These are phyloP conservation scores for Kalaharituber pfeilii DNA, from an alignment of 2,329 filamentous ascomycete genomes.

Conservation along the genomic window DNA sequence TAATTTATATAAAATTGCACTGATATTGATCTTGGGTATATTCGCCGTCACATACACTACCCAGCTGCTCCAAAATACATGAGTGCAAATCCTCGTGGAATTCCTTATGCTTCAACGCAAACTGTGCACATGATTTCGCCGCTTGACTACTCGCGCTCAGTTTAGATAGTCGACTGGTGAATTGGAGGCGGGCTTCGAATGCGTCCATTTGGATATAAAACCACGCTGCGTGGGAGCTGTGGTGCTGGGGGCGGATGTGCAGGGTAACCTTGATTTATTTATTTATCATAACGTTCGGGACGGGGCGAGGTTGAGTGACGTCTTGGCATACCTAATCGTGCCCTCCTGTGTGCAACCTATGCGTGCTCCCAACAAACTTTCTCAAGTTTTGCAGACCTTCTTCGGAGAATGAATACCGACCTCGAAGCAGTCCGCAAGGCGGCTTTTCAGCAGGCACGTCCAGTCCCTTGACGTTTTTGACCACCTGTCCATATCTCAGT, in stretches of 20 bases:
- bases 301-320: too few species aligned
- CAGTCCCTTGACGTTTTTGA: background rate
- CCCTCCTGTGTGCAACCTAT: too few species aligned
- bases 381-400: too few species aligned
- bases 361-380: too few species aligned
- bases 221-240: too few species aligned
- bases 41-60: slow-evolving; percentile 55
- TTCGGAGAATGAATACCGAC: too few species aligned
- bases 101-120: slow-evolving; percentile 82
- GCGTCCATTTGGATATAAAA: slow-evolving; percentile 45
- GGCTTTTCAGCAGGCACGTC: background rate
- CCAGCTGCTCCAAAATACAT: slow-evolving; percentile 90
- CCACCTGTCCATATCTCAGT: background rate
- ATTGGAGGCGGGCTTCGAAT: slow-evolving; percentile 96
- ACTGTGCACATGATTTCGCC: slow-evolving; percentile 81
- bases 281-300: too few species aligned
- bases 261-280: too few species aligned
- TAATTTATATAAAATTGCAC: too few species aligned
- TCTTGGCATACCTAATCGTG: too few species aligned
- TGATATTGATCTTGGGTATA: too few species aligned
- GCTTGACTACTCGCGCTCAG: slow-evolving; percentile 80
- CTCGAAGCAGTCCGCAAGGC: background rate
- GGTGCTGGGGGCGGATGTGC: too few species aligned
- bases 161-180: slow-evolving; percentile 75
- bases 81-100: slow-evolving; percentile 95